Conservation (phyloP, 352 stramenopile species). For the Phytophthora brassicae region DNA sequence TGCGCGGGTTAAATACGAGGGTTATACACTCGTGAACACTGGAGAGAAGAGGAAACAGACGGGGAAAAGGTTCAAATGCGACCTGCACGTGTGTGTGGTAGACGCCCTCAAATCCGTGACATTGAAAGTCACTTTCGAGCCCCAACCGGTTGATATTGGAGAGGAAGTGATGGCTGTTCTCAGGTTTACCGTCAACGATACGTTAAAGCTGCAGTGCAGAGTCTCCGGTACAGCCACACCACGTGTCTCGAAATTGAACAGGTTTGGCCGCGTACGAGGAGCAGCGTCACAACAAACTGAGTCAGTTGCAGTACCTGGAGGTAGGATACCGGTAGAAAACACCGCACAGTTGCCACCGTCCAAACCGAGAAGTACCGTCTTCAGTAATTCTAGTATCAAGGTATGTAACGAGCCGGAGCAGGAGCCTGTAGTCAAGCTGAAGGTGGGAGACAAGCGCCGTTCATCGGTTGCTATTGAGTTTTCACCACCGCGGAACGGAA, state of each 20-base stretch:
- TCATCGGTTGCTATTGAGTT: slow-evolving; percentile 46
- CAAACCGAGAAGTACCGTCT: slow-evolving; percentile 7
- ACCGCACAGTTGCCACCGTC: too few relatives aligned
- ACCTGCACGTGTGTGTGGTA: slow-evolving; percentile 74
- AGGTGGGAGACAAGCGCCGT: slow-evolving; percentile 34
- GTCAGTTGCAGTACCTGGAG: too few relatives aligned
- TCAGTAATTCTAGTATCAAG: slow-evolving; percentile 9
- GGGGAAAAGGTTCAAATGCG: slow-evolving; percentile 63
- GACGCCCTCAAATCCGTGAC: slow-evolving; percentile 50
- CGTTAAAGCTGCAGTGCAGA: slow-evolving; percentile 52
- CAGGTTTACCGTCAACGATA: slow-evolving; percentile 70
- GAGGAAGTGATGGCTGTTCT: slow-evolving; percentile 44
- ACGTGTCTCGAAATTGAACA: slow-evolving; percentile 25
- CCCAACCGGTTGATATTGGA: slow-evolving; percentile 40
- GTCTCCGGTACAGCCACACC: slow-evolving; percentile 33
- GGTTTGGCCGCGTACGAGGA: slow-evolving; percentile 20
- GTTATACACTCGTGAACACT: slow-evolving; percentile 42
- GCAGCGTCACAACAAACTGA: neutral
- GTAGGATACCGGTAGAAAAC: too few relatives aligned
- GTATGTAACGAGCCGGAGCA: slow-evolving; percentile 16
- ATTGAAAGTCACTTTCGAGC: slow-evolving; percentile 70
- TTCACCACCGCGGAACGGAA: slow-evolving; percentile 38
- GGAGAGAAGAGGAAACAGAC: slow-evolving; percentile 9
- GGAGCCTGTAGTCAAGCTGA: slow-evolving; percentile 16
- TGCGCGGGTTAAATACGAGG: slow-evolving; percentile 74